Evolutionary conservation across 192 early-diverging fungal genomes (phyloP).

Genomic region (Coemansia aciculifera): DNA sequence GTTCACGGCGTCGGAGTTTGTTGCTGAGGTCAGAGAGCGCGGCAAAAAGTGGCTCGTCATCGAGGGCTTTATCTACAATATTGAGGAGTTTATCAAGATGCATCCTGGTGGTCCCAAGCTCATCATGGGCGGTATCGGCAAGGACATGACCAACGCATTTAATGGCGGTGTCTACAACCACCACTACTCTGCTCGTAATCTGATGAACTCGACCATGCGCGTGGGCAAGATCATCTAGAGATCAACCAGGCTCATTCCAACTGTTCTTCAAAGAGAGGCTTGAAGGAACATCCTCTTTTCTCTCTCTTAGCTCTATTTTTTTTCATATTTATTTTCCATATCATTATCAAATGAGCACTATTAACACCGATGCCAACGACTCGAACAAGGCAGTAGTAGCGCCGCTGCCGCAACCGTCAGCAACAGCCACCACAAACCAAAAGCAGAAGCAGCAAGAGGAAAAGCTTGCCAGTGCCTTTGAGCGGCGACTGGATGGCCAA

Average conservation of each 20-base stretch:
- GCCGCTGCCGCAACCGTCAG: neutral
- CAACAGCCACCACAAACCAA: neutral
- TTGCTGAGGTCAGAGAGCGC: conserved; percentile 63
- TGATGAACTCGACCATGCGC: conserved; percentile 59
- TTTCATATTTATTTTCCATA: neutral
- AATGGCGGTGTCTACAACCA: conserved; percentile 92
- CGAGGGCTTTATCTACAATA: conserved; percentile 81
- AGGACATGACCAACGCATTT: conserved; percentile 83
- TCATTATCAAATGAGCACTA: neutral
- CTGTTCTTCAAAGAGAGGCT: too few species aligned
- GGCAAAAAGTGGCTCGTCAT: conserved; percentile 78
- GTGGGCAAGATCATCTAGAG: conserved; percentile 50
- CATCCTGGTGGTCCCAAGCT: conserved; percentile 85
- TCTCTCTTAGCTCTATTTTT: neutral
- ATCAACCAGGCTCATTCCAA: neutral
- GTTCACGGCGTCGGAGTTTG: conserved; percentile 64
- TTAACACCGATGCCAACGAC: neutral
- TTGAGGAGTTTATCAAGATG: conserved; percentile 75
- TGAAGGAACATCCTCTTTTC: neutral
- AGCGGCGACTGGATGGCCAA: conserved; percentile 15
- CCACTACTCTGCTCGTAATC: conserved; percentile 83
- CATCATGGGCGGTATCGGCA: conserved; percentile 71
- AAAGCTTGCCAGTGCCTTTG: neutral
- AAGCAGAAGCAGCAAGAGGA: neutral
- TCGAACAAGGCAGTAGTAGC: neutral